phyloP scores from a whole-genome alignment of 2,329 filamentous ascomycete genomes.

The Phoma herbarum region DNA sequence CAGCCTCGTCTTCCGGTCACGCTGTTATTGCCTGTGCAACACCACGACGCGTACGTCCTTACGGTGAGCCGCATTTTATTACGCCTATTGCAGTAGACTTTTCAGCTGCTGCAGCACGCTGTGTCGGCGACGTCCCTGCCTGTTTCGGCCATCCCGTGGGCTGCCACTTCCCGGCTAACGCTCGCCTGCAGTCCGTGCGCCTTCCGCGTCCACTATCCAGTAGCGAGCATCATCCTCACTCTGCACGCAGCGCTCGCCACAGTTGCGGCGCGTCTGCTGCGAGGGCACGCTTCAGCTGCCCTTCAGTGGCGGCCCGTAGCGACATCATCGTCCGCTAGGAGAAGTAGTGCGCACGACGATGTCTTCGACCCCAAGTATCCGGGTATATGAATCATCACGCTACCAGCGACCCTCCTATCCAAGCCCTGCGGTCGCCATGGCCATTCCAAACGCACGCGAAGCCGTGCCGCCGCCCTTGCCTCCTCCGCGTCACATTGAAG shows the following conservation, averaged over 20 bases:
- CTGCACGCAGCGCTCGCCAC: constrained; percentile 41
- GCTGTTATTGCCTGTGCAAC: constrained; percentile 4
- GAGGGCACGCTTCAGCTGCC: constrained; percentile 47
- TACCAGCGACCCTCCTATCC: constrained; percentile 49
- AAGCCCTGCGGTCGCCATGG: constrained; percentile 62
- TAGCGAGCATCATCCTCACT: constrained; percentile 24
- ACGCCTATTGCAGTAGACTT: constrained; percentile 10
- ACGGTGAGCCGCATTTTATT: constrained; percentile 25
- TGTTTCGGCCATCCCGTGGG: constrained; percentile 37
- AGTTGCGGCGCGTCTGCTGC: constrained; percentile 35
- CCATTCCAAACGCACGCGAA: constrained; percentile 67
- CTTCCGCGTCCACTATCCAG: constrained; percentile 28
- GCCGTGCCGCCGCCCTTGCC: constrained; percentile 70
- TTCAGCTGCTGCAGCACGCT: constrained; percentile 20
- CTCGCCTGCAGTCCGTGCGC: constrained; percentile 26
- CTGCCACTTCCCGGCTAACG: constrained; percentile 25
- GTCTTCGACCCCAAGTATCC: constrained; percentile 53
- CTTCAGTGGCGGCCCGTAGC: constrained; percentile 42
- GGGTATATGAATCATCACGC: constrained; percentile 54
- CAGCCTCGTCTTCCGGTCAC: constrained; percentile 31
- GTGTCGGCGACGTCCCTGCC: constrained; percentile 27
- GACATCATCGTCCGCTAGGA: constrained; percentile 25
- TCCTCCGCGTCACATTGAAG: constrained; percentile 67
- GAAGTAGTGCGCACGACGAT: constrained; percentile 38
- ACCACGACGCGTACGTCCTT: constrained; percentile 19